Conservation (phyloP, 2,329 filamentous ascomycete genomes). For the Didymellaceae sp. region DNA sequence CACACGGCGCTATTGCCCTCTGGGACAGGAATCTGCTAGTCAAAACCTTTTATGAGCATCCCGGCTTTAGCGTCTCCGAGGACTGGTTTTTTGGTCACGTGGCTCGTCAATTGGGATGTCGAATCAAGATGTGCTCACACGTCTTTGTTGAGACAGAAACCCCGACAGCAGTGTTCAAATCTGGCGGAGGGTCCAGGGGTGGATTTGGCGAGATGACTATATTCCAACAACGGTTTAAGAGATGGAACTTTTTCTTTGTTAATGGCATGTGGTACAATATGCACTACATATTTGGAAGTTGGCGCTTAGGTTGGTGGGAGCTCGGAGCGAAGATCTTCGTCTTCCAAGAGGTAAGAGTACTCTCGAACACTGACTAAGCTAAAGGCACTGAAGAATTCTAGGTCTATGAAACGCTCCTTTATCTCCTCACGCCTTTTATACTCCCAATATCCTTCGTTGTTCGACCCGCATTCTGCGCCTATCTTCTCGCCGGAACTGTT, state of each 20-base stretch:
- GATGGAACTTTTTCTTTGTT: slow-evolving; percentile 62
- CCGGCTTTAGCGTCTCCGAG: slow-evolving; percentile 58
- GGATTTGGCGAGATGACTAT: slow-evolving; percentile 62
- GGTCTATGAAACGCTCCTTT: slow-evolving; percentile 56
- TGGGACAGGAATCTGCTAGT: slow-evolving; percentile 57
- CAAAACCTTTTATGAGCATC: slow-evolving; percentile 56
- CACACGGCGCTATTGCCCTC: slow-evolving; percentile 59
- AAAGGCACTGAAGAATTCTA: no score
- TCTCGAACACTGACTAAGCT: no score
- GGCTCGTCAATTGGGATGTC: slow-evolving; percentile 52
- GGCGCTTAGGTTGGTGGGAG: slow-evolving; percentile 59
- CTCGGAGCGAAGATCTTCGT: slow-evolving; percentile 59
- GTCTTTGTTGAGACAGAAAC: slow-evolving; percentile 62
- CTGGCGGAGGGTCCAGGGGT: slow-evolving; percentile 50
- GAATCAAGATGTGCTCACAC: slow-evolving; percentile 58
- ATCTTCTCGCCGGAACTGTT: no score
- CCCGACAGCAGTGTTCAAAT: slow-evolving; percentile 53
- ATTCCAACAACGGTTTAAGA: slow-evolving; percentile 58
- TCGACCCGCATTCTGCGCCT: slow-evolving; percentile 33
- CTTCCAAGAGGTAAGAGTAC: slow-evolving; percentile 48
- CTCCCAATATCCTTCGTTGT: slow-evolving; percentile 55
- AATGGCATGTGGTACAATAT: slow-evolving; percentile 58
- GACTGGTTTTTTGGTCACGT: slow-evolving; percentile 62
- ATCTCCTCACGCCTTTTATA: slow-evolving; percentile 55
- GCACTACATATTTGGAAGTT: slow-evolving; percentile 55